Conservation (phyloP, 139 green algal genomes). For the Chlamydomonas eustigma region DNA sequence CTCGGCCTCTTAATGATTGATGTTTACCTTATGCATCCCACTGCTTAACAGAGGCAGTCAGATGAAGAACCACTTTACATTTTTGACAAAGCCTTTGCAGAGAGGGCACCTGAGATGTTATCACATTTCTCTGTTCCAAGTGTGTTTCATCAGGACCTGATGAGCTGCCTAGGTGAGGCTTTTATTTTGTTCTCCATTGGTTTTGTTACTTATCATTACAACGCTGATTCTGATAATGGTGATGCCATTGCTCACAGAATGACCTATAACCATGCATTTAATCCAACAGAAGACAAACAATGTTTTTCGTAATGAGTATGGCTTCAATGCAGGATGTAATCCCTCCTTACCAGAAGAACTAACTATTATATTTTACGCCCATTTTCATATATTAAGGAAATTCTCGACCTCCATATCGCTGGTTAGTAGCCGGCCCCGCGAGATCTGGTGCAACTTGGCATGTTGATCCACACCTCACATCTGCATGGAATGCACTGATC, state of each 20-base stretch:
- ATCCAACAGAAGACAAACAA: no score
- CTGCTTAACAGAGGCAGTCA: not conserved
- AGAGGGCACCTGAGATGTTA: conserved; percentile 11
- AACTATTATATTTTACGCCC: no score
- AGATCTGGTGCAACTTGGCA: conserved; percentile 70
- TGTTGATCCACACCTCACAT: conserved; percentile 83
- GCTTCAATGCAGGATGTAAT: no score
- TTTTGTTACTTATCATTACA: no score
- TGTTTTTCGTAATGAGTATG: no score
- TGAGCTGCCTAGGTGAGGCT: not conserved
- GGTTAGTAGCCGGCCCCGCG: conserved; percentile 85
- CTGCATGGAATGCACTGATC: conserved; percentile 93
- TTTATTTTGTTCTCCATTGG: no score
- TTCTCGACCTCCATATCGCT: conserved; percentile 46
- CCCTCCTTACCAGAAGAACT: no score
- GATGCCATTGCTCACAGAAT: no score
- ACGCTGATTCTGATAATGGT: no score
- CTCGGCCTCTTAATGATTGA: not conserved
- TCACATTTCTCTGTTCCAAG: conserved; percentile 14
- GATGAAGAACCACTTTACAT: conserved; percentile 77
- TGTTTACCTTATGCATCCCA: not conserved
- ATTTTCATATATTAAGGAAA: not conserved
- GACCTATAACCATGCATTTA: no score
- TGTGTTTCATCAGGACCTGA: conserved; percentile 17
- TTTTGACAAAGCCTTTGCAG: conserved; percentile 62